phyloP scores from a whole-genome alignment of 2,329 filamentous ascomycete species.

The Sporothrix phasma region DNA sequence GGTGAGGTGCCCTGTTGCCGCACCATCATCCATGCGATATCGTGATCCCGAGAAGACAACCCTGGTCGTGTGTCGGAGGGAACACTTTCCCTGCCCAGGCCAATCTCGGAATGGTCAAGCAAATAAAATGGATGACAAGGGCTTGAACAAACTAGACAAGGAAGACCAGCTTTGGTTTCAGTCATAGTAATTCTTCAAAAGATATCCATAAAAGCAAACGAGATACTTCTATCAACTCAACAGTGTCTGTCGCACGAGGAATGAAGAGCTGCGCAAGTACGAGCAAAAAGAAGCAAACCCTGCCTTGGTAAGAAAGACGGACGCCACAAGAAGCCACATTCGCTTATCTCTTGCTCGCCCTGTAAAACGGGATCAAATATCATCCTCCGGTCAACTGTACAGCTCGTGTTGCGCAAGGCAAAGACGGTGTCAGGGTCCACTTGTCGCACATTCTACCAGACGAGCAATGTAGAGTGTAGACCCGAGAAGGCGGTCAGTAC shows the following conservation, averaged over 20 bases:
- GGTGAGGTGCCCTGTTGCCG: not conserved
- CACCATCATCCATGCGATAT: not conserved
- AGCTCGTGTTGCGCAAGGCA: not conserved
- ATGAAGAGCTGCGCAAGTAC: no score
- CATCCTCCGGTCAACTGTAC: not conserved
- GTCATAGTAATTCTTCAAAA: no score
- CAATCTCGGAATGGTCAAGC: not conserved
- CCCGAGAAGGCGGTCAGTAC: constrained; percentile 2
- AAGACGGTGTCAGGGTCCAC: not conserved
- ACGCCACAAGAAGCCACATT: not conserved
- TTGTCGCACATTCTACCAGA: no score
- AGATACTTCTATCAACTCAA: no score
- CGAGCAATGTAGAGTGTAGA: no score
- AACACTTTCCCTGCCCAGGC: not conserved
- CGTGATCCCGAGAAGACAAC: not conserved
- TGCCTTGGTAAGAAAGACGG: no score
- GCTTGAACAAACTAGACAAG: no score
- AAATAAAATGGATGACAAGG: no score
- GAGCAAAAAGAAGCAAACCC: not conserved
- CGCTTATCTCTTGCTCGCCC: not conserved
- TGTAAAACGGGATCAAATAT: not conserved
- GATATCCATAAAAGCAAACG: no score
- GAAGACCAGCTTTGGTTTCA: no score
- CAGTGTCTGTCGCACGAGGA: no score
- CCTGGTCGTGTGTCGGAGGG: not conserved